Conservation (phyloP, 345 rosid genomes). For the Lumnitzera racemosa region DNA sequence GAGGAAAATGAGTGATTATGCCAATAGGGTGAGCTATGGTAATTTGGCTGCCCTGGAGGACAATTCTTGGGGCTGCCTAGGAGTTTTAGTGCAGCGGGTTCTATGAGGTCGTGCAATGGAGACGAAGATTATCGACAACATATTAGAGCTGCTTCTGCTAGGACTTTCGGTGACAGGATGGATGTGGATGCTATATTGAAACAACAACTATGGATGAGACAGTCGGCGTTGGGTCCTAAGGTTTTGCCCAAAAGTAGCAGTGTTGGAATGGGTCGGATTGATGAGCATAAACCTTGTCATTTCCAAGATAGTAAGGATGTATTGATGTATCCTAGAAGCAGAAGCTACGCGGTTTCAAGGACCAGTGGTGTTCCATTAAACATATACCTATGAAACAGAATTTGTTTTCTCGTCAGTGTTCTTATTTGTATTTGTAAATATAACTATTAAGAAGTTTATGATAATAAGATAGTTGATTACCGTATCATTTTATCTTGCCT, state of each 20-base stretch:
- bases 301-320: slow-evolving; percentile 21
- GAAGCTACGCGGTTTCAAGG: slow-evolving; percentile 24
- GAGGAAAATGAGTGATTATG: slow-evolving; percentile 39
- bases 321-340: slow-evolving; percentile 29
- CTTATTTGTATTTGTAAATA: too few species aligned
- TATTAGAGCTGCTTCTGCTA: slow-evolving; percentile 34
- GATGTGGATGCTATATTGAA: slow-evolving; percentile 4
- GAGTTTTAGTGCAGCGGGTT: slow-evolving; percentile 32
- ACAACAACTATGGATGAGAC: background rate
- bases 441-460: too few species aligned
- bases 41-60: slow-evolving; percentile 25
- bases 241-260: slow-evolving; percentile 30
- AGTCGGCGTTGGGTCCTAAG: slow-evolving; percentile 2
- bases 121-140: slow-evolving; percentile 36
- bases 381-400: too few species aligned
- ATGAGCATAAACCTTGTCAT: slow-evolving; percentile 51
- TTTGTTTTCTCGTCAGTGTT: too few species aligned
- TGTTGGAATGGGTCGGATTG: slow-evolving; percentile 58
- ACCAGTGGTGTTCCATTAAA: slow-evolving; percentile 1
- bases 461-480: too few species aligned
- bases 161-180: slow-evolving; percentile 15
- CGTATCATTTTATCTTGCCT: too few species aligned
- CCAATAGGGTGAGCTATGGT: slow-evolving; percentile 29
- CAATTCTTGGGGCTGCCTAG: slow-evolving; percentile 32
- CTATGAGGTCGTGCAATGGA: slow-evolving; percentile 19